Evolutionary conservation across 129 eudicot species (phyloP).

Genomic region (Kitagawia praeruptora): DNA sequence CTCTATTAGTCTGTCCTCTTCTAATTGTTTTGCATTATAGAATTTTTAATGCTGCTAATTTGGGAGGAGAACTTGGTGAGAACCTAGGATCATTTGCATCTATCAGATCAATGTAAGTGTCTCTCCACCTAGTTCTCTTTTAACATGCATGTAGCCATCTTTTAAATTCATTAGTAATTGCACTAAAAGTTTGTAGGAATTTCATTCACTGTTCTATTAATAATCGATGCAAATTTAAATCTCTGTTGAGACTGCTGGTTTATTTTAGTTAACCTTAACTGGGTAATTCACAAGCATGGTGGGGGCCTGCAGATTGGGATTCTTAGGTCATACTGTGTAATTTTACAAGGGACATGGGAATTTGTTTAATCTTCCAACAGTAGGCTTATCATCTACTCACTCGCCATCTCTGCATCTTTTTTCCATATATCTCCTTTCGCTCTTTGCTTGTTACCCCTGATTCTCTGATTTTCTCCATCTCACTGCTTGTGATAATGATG

Average conservation of each 20-base stretch:
- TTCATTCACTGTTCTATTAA: background rate
- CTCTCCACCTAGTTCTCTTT: background rate
- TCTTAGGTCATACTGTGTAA: background rate
- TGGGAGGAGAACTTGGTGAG: constrained; percentile 86
- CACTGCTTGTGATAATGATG: background rate
- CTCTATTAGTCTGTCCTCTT: constrained; percentile 5
- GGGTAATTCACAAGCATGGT: background rate
- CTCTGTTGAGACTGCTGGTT: background rate
- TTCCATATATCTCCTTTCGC: background rate
- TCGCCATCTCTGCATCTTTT: background rate
- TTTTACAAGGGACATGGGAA: background rate
- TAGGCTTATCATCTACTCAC: background rate
- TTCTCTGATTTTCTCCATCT: background rate
- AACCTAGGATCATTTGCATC: constrained; percentile 63
- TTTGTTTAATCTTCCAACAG: background rate
- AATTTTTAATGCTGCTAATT: constrained; percentile 61
- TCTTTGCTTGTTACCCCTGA: background rate
- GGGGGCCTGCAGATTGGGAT: background rate
- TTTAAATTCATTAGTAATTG: background rate
- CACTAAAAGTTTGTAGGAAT: background rate
- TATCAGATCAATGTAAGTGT: constrained; percentile 57
- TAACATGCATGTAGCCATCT: background rate
- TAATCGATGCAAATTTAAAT: background rate
- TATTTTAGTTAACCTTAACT: too few species aligned
- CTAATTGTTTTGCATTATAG: constrained; percentile 26